These are phyloP conservation scores for Kuraishia borneana DNA, from an alignment of 805 yeast genomes.

Conservation along the genomic window DNA sequence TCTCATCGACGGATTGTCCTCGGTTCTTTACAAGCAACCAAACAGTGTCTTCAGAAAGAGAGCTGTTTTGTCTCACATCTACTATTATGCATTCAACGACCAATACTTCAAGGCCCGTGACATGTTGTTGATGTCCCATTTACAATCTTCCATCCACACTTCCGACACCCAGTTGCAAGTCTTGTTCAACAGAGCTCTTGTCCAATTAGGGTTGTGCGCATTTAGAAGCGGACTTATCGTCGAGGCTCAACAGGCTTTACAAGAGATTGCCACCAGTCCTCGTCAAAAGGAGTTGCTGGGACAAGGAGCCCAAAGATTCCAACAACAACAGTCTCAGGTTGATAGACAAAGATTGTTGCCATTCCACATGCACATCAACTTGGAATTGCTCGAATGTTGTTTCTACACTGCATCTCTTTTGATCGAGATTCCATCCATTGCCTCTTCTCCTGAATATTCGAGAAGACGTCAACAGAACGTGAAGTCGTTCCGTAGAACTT, in stretches of 20 bases:
- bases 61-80: conserved; percentile 77
- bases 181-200: conserved; percentile 88
- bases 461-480: conserved; percentile 35
- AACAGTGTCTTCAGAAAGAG: conserved; percentile 65
- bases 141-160: conserved; percentile 72
- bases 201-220: conserved; percentile 92
- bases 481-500: conserved; percentile 81
- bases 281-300: conserved; percentile 89
- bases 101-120: conserved; percentile 79
- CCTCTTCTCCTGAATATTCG: conserved; percentile 57
- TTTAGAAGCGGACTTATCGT: conserved; percentile 80
- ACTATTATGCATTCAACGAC: conserved; percentile 85
- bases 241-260: conserved; percentile 79
- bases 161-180: conserved; percentile 85
- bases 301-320: conserved; percentile 74
- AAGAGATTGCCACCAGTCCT: conserved; percentile 78
- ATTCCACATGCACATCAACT: conserved; percentile 95
- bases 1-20: conserved; percentile 55
- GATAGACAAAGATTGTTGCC: conserved; percentile 84
- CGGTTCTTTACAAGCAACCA: conserved; percentile 54
- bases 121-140: conserved; percentile 75
- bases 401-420: conserved; percentile 83
- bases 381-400: conserved; percentile 89
- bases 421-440: conserved; percentile 86
- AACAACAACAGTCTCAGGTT: conserved; percentile 24